Percentiles rank a stretch among this genome's conserved stretches.
These are phyloP conservation scores for Xylaria palmicola DNA, from an alignment of 495 filamentous ascomycete genomes.

Conservation along the genomic window DNA sequence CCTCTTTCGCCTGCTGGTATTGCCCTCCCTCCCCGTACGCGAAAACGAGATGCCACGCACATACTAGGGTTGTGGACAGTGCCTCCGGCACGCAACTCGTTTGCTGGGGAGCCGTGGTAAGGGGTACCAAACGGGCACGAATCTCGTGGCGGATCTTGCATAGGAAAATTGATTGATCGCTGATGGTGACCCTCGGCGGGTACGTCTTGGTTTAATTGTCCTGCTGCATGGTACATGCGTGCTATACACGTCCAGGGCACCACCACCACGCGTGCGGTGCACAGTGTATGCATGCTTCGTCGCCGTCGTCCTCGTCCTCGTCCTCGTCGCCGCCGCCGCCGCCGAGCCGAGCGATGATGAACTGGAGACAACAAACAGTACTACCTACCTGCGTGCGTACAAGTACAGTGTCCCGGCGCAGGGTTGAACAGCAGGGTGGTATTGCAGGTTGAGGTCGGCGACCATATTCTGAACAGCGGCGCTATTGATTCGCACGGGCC, in stretches of 20 bases:
- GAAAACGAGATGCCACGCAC: background rate
- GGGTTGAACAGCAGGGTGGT: constrained; percentile 10
- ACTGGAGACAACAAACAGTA: background rate
- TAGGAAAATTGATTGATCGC: constrained; percentile 3
- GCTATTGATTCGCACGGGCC: constrained; percentile 16
- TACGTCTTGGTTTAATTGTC: constrained; percentile 8
- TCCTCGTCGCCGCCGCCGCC: background rate
- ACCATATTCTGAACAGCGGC: constrained; percentile 13
- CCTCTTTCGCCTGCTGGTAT: background rate
- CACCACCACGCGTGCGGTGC: constrained; percentile 1
- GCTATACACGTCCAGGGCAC: too few relatives aligned
- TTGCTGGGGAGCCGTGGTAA: background rate
- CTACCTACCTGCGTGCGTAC: too few relatives aligned
- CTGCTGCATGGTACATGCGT: constrained; percentile 13
- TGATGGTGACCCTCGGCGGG: background rate
- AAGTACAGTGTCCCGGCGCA: background rate
- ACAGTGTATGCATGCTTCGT: background rate
- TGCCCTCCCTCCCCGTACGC: background rate
- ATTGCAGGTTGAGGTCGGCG: constrained; percentile 18
- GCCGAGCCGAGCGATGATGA: background rate
- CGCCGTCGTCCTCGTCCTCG: background rate
- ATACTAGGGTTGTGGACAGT: background rate
- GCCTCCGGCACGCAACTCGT: background rate
- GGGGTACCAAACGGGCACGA: background rate
- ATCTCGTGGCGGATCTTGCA: constrained; percentile 21